Evolutionary conservation across 208 protist species (phyloP).

Genomic region (Tritrichomonas foetus): DNA sequence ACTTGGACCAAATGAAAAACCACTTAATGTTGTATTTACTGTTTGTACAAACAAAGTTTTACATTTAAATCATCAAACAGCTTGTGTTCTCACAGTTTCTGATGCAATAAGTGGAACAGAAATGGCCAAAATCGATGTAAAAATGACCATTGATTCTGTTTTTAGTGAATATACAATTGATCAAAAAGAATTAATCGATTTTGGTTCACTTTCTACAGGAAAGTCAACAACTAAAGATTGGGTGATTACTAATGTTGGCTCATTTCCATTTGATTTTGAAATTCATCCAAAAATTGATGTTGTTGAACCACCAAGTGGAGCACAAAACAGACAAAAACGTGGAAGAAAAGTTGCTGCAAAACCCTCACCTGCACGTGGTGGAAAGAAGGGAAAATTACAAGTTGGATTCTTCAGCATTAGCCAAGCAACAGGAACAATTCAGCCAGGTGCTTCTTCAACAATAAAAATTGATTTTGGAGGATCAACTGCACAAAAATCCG

Average conservation of each 20-base stretch:
- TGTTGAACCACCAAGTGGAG: not conserved
- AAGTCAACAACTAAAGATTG: not conserved
- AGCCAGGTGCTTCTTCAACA: not conserved
- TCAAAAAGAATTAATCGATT: not conserved
- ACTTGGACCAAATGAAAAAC: not conserved
- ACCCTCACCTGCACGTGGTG: not conserved
- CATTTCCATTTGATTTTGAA: not conserved
- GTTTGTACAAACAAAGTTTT: not conserved
- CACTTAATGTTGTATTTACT: not conserved
- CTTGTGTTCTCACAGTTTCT: not conserved
- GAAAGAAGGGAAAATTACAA: not conserved
- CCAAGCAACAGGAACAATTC: not conserved
- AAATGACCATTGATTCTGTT: not conserved
- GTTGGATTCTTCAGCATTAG: not conserved
- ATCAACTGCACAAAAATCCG: not conserved
- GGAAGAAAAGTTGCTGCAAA: not conserved
- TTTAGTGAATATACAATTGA: not conserved
- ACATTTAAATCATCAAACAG: not conserved
- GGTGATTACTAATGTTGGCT: not conserved
- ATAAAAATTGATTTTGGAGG: not conserved
- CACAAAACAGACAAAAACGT: not conserved
- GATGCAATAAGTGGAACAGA: constrained; percentile 19
- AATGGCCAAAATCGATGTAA: not conserved
- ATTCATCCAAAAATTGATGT: not conserved
- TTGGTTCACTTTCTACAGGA: not conserved